Conservation (phyloP, 2,329 filamentous ascomycete genomes). For the Cladosporium sphaerospermum region DNA sequence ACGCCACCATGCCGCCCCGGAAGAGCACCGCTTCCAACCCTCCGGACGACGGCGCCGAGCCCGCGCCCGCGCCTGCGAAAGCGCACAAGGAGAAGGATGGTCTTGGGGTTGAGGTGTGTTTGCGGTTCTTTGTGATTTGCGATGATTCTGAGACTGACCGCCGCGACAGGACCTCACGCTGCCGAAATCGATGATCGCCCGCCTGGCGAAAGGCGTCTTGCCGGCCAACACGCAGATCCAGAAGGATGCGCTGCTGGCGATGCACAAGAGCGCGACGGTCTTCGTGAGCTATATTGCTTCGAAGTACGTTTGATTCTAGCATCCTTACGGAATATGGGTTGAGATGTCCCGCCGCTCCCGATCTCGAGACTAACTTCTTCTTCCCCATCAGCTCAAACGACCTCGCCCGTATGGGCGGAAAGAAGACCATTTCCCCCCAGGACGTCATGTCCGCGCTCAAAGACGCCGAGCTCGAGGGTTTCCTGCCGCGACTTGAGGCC, state of each 20-base stretch:
- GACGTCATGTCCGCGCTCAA: constrained; percentile 73
- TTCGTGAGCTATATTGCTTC: constrained; percentile 76
- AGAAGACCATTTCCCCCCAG: constrained; percentile 70
- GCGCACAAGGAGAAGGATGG: constrained; percentile 30
- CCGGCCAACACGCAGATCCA: constrained; percentile 78
- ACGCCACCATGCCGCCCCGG: constrained; percentile 37
- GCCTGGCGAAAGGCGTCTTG: constrained; percentile 72
- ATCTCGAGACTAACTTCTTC: background rate
- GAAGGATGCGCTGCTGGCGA: constrained; percentile 70
- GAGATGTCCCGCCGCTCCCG: too few species aligned
- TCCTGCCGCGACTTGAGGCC: constrained; percentile 64
- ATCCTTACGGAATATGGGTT: background rate
- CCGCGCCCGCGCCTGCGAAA: constrained; percentile 15
- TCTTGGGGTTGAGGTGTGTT: constrained; percentile 39
- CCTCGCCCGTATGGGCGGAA: constrained; percentile 57
- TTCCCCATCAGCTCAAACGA: constrained; percentile 60
- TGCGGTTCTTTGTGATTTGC: background rate
- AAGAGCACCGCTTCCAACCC: constrained; percentile 38
- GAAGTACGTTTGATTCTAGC: constrained; percentile 49
- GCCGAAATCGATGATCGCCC: constrained; percentile 74
- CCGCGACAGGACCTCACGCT: constrained; percentile 63
- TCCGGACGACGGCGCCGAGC: constrained; percentile 27
- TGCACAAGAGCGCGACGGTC: constrained; percentile 75
- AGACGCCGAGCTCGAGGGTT: constrained; percentile 68
- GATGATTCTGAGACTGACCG: constrained; percentile 11